phyloP scores from a whole-genome alignment of 2,329 filamentous ascomycete genomes.

The Penicillium sp. region DNA sequence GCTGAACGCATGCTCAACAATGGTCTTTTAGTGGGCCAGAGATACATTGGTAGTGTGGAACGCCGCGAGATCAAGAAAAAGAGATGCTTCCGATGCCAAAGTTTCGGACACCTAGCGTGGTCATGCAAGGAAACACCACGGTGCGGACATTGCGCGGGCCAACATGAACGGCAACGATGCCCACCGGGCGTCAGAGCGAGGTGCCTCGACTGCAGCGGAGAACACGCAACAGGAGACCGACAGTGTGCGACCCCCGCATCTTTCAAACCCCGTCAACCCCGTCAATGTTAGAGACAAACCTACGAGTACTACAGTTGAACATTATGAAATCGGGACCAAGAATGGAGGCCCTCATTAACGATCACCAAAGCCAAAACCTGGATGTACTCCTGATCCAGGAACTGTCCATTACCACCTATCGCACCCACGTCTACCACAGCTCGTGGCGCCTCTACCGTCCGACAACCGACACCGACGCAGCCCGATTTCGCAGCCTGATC shows the following conservation, averaged over 20 bases:
- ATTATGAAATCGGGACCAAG: conserved; percentile 24
- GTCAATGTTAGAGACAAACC: conserved; percentile 23
- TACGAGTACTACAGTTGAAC: conserved; percentile 22
- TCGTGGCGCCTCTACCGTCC: conserved; percentile 27
- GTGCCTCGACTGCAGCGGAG: not conserved
- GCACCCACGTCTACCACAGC: conserved; percentile 27
- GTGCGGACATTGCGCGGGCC: not conserved
- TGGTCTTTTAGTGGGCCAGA: too few species aligned
- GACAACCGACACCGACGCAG: conserved; percentile 13
- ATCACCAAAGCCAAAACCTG: conserved; percentile 24
- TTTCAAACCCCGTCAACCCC: not conserved
- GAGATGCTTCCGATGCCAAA: not conserved
- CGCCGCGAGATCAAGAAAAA: not conserved
- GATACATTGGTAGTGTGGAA: too few species aligned
- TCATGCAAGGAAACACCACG: not conserved
- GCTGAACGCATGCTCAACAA: too few species aligned
- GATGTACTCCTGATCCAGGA: conserved; percentile 27
- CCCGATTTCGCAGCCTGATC: conserved; percentile 24
- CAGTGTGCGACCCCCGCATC: not conserved
- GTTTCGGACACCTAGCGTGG: not conserved
- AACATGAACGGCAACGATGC: not conserved
- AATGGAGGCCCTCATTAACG: conserved; percentile 33
- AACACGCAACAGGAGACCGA: conserved; percentile 12
- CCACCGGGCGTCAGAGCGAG: too few species aligned
- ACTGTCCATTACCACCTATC: conserved; percentile 17